Base-by-base conservation (phyloP, 192 early-diverging fungal species). In the Coemansia erecta region DNA sequence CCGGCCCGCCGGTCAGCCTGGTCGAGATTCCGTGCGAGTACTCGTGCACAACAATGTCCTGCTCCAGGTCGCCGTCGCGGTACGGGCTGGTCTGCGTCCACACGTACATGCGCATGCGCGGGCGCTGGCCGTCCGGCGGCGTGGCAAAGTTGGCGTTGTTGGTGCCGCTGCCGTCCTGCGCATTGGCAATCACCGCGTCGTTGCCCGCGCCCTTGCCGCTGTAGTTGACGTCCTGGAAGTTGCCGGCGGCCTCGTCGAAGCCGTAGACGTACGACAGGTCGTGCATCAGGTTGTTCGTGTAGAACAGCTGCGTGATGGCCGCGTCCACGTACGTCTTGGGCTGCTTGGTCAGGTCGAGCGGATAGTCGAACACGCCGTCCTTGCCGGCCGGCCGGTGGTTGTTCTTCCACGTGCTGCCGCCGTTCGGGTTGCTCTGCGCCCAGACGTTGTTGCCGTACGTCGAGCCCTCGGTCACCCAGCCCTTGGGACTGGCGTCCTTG, bases 91-190 rank as follows among this genome's bases (percentile, higher is more conserved):
- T 86, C 17, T 78, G 66, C 56, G 92, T 88, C 95, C 95, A 98
- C 3, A 92, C 84, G 55, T 92, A 97, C 95, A 98, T 98, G 49
- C 92, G 86, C 95, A 98, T 98, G 62, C 88, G 82, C 26, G 87
- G 87, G 54, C 84, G 83, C 70, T 91, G 85, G 54, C 95, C 95
- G 82, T 97, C 95, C 1, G 92, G 93, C 18, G 94, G 94, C 24
- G 95, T 95, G 9, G 92, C 92, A 84, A 98, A 98, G 69, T 94
- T 94, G 57, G 95, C 95, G 82, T 94, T 95, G 70, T 94, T 91
- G 57, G 83, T 86, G 45, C 94, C 95, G 37, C 87, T 87, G 7
- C 92, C 91, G 75, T 95, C 92, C 71, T 98, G 95, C 10, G 90
- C 92, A 68, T 90, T 90, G 22, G 92, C 94, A 65, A 94, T 87